Conservation (phyloP, 108 stramenopile species). For the Cyclotella choctawhatcheeana region DNA sequence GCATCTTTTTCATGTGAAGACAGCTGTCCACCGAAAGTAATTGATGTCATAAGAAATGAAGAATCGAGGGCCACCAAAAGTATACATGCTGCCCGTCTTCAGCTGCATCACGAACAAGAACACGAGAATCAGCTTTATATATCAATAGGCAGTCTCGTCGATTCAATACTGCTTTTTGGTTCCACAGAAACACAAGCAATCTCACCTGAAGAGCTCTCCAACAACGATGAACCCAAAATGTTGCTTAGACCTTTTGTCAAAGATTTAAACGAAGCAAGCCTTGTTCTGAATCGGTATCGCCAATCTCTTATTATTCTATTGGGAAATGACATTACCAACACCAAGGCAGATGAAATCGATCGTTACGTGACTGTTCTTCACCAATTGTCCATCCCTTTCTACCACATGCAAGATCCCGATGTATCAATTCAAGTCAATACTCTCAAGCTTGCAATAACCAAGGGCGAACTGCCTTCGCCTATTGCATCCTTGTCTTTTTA, state of each 20-base stretch:
- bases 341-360: not conserved
- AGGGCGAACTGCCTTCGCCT: not conserved
- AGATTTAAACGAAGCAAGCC: not conserved
- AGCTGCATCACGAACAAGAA: not conserved
- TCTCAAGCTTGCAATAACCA: not conserved
- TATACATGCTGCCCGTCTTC: not conserved
- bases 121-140: not conserved
- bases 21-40: not conserved
- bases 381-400: not conserved
- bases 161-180: not conserved
- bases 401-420: slow-evolving; percentile 7
- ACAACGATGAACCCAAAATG: not conserved
- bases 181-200: not conserved
- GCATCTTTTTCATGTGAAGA: not conserved
- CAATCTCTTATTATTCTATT: not conserved
- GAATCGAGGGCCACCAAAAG: not conserved
- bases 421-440: not conserved
- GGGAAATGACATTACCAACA: not conserved
- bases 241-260: not conserved
- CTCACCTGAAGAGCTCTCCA: too few species aligned
- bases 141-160: slow-evolving; percentile 1
- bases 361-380: not conserved
- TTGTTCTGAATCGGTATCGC: not conserved
- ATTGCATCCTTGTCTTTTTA: not conserved
- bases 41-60: not conserved